Evolutionary conservation across 2,329 filamentous ascomycete genomes (phyloP), one percentile per base, ranked within the genome.

Genomic region (Seiridium unicorne): DNA sequence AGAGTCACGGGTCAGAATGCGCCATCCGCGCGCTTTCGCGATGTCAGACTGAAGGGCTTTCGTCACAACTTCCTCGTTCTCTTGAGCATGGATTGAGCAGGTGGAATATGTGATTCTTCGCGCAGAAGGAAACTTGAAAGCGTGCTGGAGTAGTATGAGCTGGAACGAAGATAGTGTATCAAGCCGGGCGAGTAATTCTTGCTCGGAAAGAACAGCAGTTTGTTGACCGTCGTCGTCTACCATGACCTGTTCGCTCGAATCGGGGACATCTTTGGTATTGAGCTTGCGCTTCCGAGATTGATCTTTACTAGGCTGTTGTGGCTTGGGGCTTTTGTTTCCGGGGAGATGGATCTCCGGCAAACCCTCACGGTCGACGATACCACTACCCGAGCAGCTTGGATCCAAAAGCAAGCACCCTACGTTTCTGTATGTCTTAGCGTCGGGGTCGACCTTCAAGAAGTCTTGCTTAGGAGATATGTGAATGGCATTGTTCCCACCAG

Each of bases 361-460:
- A 51, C 93, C 91, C 67, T 97, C 93, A 26, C 95, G 85, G 2
- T 93, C 92, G 32, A 97, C 87, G 59, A 99, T 99, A 1, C 95
- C 95, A 71, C 92, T 97, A 0, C 95, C 95, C 1, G 93, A 97
- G 72, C 95, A 99, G 72, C 92, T 97, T 0, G 95, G 95, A 71
- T 99, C 95, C 2, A 99, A 82, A 0, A 99, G 81, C 46, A 99
- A 79, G 6, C 89, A 90, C 0, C 87, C 86, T n/a, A 97, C 92
- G n/a, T 86, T 78, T 51, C 76, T 76, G 68, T 89, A 94, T 51
- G 83, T 80, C 3, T 79, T 73, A 1, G 85, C 81, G 1, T 75
- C 65, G 0, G 93, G 91, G 61, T 94, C 84, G 4, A 92, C 83
- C 57, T 87, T 88, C 11, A 97, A 76, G 67, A 98, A 98, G 72